A percentile compares a stretch with the other conserved stretches of the same genome.
These are phyloP conservation scores for Penicillium goetzii DNA, from an alignment of 495 filamentous ascomycete genomes.

Conservation along the genomic window DNA sequence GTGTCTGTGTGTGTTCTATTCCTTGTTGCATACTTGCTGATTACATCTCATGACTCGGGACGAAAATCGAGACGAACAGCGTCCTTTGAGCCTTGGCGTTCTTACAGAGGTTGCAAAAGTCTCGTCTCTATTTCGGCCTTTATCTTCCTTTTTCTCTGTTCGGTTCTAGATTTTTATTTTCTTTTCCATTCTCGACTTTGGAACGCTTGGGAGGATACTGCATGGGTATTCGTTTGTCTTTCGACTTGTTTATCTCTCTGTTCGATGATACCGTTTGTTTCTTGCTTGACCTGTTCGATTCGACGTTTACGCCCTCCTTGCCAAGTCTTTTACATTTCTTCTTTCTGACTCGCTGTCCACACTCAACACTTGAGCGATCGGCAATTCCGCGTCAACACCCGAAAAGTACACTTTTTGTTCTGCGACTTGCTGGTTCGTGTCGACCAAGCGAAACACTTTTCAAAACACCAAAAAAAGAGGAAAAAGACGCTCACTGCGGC, in stretches of 20 bases:
- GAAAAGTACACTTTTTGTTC: slow-evolving; percentile 44
- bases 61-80: slow-evolving; percentile 18
- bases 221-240: slow-evolving; percentile 27
- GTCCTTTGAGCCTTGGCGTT: background rate
- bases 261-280: slow-evolving; percentile 47
- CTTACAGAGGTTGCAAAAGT: background rate
- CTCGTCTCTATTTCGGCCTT: slow-evolving; percentile 20
- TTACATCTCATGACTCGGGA: slow-evolving; percentile 22
- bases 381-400: slow-evolving; percentile 33
- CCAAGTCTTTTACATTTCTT: slow-evolving; percentile 8
- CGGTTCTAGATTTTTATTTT: slow-evolving; percentile 31
- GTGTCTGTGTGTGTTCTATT: slow-evolving; percentile 3
- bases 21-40: slow-evolving; percentile 23
- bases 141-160: slow-evolving; percentile 24
- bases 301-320: slow-evolving; percentile 37
- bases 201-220: slow-evolving; percentile 34
- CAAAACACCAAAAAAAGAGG: slow-evolving; percentile 31
- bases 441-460: slow-evolving; percentile 34
- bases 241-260: slow-evolving; percentile 23
- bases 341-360: slow-evolving; percentile 27
- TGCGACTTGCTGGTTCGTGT: slow-evolving; percentile 37
- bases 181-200: slow-evolving; percentile 5
- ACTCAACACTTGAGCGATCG: slow-evolving; percentile 32
- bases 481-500: slow-evolving; percentile 43
- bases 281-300: slow-evolving; percentile 29